Base-by-base conservation (phyloP, 768 basidiomycete species). In the Mycena polygramma region DNA sequence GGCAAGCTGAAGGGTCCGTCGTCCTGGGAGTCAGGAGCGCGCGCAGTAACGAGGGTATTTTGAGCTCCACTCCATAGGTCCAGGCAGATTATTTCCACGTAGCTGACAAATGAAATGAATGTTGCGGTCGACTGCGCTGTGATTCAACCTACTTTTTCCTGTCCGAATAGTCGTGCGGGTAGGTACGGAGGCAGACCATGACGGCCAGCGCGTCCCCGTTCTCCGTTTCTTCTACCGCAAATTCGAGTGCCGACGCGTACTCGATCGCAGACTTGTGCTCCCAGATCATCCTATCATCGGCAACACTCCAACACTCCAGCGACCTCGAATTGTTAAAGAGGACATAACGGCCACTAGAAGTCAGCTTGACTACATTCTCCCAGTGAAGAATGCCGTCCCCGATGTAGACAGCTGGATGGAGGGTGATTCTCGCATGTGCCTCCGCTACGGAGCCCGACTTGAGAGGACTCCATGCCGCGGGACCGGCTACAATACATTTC, bases 291-390 rank as follows among this genome's bases (percentile, higher is more conserved):
- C 17, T 26, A 30, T 66, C 54, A 9, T 45, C n/a, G 1, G n/a
- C 53, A 14, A 67, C 63, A 49, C 51, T 39, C 70, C 70, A 71
- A 30, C 70, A 71, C 30, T 71, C 64, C 2, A 71, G 45, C 13
- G 17, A 24, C 2, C n/a, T 10, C 20, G 37, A 30, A 39, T 62
- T 30, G 30, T 57, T 54, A 43, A 71, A 66, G 11, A 71, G 70
- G 39, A 71, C 49, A 20, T 62, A 36, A 24, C 46, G 57, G 1
- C 70, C 70, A 37, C 65, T 61, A 26, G 64, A 54, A 26, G 62
- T 58, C 35, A 71, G 43, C 22, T 54, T 66, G 36, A 57, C 41
- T 4, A 36, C 36, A 15, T 55, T 66, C 19, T 39, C 51, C 49
- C 59, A 19, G 20, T 22, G 4, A 8, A 24, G n/a, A 19, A 35